Base-by-base conservation (phyloP, 2,329 filamentous ascomycete genomes). In the Talaromyces sp. region DNA sequence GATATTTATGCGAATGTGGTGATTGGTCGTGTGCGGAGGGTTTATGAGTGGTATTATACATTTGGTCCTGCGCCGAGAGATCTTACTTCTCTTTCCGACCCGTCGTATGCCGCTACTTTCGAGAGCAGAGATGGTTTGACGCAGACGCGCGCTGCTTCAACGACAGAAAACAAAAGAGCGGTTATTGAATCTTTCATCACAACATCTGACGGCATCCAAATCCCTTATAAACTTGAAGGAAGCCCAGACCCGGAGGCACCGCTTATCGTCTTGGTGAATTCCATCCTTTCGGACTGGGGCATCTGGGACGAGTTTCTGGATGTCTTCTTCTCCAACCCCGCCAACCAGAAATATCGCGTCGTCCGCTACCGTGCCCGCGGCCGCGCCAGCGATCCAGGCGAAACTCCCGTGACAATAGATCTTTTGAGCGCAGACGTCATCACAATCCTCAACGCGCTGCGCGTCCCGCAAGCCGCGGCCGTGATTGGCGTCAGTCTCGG, bases 231-330 rank as follows among this genome's bases (percentile, higher is more conserved):
- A 15, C 84, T 96, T 1, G 91, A 95, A 76, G 92, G 92, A 63
- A 90, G 86, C 68, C 72, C 85, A 0, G 83, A 88, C 36, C 86
- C 88, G 0, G 74, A 84, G 22, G 90, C 91, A 0, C 92, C 92
- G 0, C 85, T 90, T 0, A 82, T 96, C 11, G 88, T 92, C 22
- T 89, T 93, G 70, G 85, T 84, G 77, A 96, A 96, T 81, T 93
- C 90, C 1, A 88, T 96, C 59, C 85, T 96, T 7, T 91, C 91
- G 2, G 88, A 89, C 58, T 84, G 89, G 69, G 83, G 86, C 74
- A 95, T 96, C 85, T 96, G 92, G 92, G 90, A 95, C 71, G 82
- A 83, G 1, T 86, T 96, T 66, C 79, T 95, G 0, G 78, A 81
- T 0, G 79, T 86, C n/a, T 84, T 95, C 69, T 75, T 83, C 49